phyloP scores from a whole-genome alignment of 2,329 filamentous ascomycete genomes.

The Thelonectria olida region DNA sequence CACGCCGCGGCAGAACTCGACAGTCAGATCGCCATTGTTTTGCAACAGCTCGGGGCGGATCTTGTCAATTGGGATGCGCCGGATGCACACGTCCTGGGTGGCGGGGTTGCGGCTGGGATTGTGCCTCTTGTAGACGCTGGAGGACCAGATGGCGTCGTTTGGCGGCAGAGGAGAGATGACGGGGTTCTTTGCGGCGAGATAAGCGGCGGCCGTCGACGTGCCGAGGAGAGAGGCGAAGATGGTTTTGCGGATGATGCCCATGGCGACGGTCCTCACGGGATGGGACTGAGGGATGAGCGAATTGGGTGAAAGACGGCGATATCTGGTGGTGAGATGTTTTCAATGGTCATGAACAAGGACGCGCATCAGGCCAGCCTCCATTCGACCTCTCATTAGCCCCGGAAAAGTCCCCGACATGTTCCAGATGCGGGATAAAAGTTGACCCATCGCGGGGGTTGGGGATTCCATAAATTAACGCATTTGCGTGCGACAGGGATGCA shows the following conservation, averaged over 20 bases:
- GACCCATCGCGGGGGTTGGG: constrained; percentile 13
- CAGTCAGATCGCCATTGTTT: constrained; percentile 64
- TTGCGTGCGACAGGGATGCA: not conserved
- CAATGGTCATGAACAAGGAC: not conserved
- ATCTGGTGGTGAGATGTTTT: not conserved
- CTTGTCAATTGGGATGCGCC: constrained; percentile 68
- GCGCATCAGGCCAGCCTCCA: not conserved
- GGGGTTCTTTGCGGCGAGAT: constrained; percentile 61
- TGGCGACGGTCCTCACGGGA: constrained; percentile 38
- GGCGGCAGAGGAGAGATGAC: constrained; percentile 66
- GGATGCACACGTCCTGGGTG: constrained; percentile 71
- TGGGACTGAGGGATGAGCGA: not conserved
- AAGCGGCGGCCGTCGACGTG: constrained; percentile 58
- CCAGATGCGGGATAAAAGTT: constrained; percentile 21
- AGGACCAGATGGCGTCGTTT: constrained; percentile 69
- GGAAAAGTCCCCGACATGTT: constrained; percentile 15
- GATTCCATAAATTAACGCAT: not conserved
- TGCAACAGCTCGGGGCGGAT: constrained; percentile 73
- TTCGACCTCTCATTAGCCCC: not conserved
- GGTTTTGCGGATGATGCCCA: constrained; percentile 63
- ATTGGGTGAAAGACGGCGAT: not conserved
- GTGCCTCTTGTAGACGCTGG: constrained; percentile 63
- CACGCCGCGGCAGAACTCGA: constrained; percentile 73
- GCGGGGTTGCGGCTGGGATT: constrained; percentile 72
- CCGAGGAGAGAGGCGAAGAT: constrained; percentile 57